Conservation (phyloP, 306 rosid genomes). For the Cucumis melo region DNA sequence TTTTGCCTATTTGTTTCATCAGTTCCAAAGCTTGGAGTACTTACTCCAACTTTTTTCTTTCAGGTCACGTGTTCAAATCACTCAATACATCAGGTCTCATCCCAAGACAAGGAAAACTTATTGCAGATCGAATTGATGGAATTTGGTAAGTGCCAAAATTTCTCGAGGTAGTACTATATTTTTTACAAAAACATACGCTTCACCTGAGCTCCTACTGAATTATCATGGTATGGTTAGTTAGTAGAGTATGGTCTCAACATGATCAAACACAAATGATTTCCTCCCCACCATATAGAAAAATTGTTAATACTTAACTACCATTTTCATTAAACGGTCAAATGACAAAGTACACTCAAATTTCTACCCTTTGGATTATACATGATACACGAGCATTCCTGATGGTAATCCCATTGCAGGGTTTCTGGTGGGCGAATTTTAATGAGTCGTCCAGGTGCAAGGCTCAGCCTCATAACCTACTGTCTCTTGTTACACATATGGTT, state of each 20-base stretch:
- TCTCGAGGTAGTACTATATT: not conserved
- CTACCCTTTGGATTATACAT: not conserved
- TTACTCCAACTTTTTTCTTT: not conserved
- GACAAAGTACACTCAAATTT: not conserved
- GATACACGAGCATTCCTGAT: not conserved
- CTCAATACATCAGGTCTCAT: slow-evolving; percentile 81
- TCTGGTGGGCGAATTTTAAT: slow-evolving; percentile 78
- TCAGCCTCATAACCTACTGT: slow-evolving; percentile 66
- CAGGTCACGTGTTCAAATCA: slow-evolving; percentile 88
- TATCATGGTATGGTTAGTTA: not conserved
- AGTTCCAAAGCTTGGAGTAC: not conserved
- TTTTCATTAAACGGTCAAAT: not conserved
- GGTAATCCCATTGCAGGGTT: slow-evolving; percentile 43
- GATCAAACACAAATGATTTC: not conserved
- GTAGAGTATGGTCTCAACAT: not conserved
- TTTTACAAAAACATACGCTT: not conserved
- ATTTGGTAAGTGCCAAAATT: slow-evolving; percentile 45
- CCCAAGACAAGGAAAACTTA: slow-evolving; percentile 75
- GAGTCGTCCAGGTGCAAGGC: slow-evolving; percentile 88
- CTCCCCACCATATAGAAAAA: not conserved
- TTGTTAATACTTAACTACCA: not conserved
- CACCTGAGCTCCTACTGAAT: not conserved
- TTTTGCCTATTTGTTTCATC: slow-evolving; percentile 5
- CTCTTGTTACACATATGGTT: slow-evolving; percentile 81
- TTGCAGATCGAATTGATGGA: slow-evolving; percentile 95